phyloP scores from a whole-genome alignment of 1,284 basidiomycete species.

The Pseudozyma tsukubaensis region DNA sequence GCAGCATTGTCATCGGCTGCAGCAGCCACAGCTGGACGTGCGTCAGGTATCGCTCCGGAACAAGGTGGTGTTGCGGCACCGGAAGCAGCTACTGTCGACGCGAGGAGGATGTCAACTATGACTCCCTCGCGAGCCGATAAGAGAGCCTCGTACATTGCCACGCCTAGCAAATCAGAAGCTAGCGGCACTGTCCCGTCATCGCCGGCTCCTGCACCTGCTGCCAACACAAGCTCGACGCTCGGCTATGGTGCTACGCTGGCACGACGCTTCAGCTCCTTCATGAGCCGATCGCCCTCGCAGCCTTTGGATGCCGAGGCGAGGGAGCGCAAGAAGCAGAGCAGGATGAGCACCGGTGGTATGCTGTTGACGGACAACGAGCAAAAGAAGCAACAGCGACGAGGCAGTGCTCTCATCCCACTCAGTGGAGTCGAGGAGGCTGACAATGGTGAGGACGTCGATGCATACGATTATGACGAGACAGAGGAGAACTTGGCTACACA shows the following conservation, averaged over 20 bases:
- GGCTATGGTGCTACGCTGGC: slow-evolving; percentile 52
- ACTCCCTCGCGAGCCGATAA: slow-evolving; percentile 25
- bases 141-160: slow-evolving; percentile 16
- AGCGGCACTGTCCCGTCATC: slow-evolving; percentile 15
- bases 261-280: slow-evolving; percentile 61
- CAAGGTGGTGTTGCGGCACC: slow-evolving; percentile 7
- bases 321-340: slow-evolving; percentile 55
- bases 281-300: slow-evolving; percentile 56
- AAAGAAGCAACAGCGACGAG: slow-evolving; percentile 19
- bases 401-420: slow-evolving; percentile 32
- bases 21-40: slow-evolving; percentile 4
- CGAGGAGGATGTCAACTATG: slow-evolving; percentile 27
- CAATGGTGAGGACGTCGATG: slow-evolving; percentile 14
- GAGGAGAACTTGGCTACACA: slow-evolving; percentile 25
- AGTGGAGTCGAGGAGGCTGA: slow-evolving; percentile 37
- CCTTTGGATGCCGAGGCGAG: slow-evolving; percentile 50
- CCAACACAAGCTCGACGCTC: slow-evolving; percentile 35
- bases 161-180: slow-evolving; percentile 20
- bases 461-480: slow-evolving; percentile 25
- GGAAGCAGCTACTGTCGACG: slow-evolving; percentile 12
- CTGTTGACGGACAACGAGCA: slow-evolving; percentile 14
- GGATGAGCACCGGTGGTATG: slow-evolving; percentile 62
- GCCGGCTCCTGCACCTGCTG: slow-evolving; percentile 18
- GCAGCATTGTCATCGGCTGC: slow-evolving; percentile 6
- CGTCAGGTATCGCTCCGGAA: slow-evolving; percentile 7